Conservation (phyloP, 257 asterid species). For the Solanum sejunctum region DNA sequence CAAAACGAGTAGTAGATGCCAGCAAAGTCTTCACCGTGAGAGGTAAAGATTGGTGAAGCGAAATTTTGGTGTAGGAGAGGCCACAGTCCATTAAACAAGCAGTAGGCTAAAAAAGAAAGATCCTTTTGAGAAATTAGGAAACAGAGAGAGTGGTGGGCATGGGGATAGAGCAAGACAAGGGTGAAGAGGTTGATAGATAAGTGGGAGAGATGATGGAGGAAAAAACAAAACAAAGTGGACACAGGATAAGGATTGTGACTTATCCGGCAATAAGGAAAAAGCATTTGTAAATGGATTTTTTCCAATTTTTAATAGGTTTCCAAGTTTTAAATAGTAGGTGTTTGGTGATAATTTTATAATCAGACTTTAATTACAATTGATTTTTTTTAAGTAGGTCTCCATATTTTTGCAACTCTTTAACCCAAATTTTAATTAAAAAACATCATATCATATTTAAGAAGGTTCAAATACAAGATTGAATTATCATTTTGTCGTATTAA, state of each 20-base stretch:
- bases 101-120: not conserved
- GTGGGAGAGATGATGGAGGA: not conserved
- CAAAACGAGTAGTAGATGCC: conserved; percentile 6
- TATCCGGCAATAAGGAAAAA: not conserved
- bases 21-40: not conserved
- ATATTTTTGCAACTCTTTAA: too few relatives aligned
- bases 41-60: conserved; percentile 12
- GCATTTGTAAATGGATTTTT: too few relatives aligned
- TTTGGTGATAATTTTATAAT: too few relatives aligned
- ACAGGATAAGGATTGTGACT: not conserved
- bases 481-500: too few relatives aligned
- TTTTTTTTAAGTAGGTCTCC: too few relatives aligned
- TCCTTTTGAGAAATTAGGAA: not conserved
- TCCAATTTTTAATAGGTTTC: too few relatives aligned
- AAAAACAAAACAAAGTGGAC: not conserved
- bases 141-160: not conserved
- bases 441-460: too few relatives aligned
- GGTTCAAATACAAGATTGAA: too few relatives aligned
- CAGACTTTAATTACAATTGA: too few relatives aligned
- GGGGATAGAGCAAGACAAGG: not conserved
- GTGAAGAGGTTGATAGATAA: not conserved
- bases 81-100: conserved; percentile 60
- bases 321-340: too few relatives aligned
- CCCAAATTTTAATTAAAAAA: too few relatives aligned
- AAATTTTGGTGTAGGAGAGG: conserved; percentile 5